phyloP scores from a whole-genome alignment of 495 filamentous ascomycete genomes.

The Penicillium waksmanii region DNA sequence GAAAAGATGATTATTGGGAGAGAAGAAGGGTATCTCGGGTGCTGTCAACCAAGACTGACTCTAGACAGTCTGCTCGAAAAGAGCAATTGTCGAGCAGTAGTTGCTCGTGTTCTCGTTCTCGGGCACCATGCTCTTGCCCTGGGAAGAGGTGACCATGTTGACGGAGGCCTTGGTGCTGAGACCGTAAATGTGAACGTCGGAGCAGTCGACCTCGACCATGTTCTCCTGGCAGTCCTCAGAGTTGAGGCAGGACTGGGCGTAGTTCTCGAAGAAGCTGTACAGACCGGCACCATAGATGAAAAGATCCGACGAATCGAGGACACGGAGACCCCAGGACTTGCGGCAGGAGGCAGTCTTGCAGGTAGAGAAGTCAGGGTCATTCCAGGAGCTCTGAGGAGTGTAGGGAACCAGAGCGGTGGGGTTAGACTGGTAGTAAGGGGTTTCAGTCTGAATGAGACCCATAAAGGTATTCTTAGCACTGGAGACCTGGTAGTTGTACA shows the following conservation, averaged over 20 bases:
- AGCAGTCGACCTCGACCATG: conserved; percentile 82
- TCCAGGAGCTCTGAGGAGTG: conserved; percentile 61
- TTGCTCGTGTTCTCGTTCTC: conserved; percentile 69
- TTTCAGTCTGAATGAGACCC: conserved; percentile 87
- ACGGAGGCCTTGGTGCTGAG: conserved; percentile 85
- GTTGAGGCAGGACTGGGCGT: conserved; percentile 74
- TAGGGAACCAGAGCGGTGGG: conserved; percentile 73
- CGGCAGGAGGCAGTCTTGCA: conserved; percentile 67
- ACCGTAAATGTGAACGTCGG: conserved; percentile 72
- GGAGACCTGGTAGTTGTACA: conserved; percentile 88
- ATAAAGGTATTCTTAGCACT: conserved; percentile 84
- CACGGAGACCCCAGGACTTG: conserved; percentile 84
- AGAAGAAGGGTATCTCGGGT: not conserved
- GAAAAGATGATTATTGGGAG: conserved; percentile 6
- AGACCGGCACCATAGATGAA: conserved; percentile 78
- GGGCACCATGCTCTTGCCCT: conserved; percentile 54
- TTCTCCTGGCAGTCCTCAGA: conserved; percentile 81
- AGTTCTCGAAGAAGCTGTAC: conserved; percentile 91
- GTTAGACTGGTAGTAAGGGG: conserved; percentile 90
- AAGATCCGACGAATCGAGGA: conserved; percentile 68
- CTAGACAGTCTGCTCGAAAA: conserved; percentile 52
- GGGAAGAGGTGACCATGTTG: conserved; percentile 75
- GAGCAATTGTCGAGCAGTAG: conserved; percentile 76
- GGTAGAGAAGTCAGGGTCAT: conserved; percentile 74
- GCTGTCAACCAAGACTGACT: not conserved